Conservation (phyloP, 805 yeast species). For the Metschnikowia baotianmanensis region DNA sequence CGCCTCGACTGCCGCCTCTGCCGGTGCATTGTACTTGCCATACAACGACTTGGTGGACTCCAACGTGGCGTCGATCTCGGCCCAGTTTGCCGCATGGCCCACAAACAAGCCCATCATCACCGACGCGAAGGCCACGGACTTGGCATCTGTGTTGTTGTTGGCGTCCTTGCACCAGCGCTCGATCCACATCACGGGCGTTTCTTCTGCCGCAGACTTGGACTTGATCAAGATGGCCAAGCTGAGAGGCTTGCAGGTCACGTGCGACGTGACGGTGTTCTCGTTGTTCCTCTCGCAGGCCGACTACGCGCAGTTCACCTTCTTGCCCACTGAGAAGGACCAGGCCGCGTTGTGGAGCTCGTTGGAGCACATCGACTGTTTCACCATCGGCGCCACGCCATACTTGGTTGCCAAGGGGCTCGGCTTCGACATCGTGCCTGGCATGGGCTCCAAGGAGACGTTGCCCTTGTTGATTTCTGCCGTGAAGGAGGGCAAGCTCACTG, state of each 20-base stretch:
- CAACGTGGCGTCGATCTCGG: constrained; percentile 74
- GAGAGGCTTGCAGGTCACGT: constrained; percentile 78
- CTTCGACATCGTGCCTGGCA: constrained; percentile 60
- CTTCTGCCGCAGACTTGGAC: constrained; percentile 75
- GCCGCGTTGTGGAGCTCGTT: constrained; percentile 76
- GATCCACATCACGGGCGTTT: constrained; percentile 86
- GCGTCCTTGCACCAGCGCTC: constrained; percentile 84
- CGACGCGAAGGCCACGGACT: constrained; percentile 86
- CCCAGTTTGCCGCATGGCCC: constrained; percentile 85
- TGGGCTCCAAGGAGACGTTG: constrained; percentile 75
- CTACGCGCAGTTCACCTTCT: constrained; percentile 64
- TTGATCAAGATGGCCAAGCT: constrained; percentile 82
- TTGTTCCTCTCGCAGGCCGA: constrained; percentile 73
- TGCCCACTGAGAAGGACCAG: constrained; percentile 83
- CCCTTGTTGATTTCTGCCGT: constrained; percentile 84
- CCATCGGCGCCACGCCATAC: constrained; percentile 78
- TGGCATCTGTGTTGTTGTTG: constrained; percentile 87
- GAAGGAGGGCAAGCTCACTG: constrained; percentile 63
- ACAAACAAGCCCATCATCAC: constrained; percentile 78
- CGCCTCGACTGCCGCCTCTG: constrained; percentile 58
- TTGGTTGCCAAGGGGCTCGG: constrained; percentile 66
- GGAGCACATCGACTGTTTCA: constrained; percentile 75
- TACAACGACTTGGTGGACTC: constrained; percentile 66
- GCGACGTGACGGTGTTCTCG: constrained; percentile 82
- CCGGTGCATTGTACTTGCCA: constrained; percentile 80